Evolutionary conservation across 2,329 filamentous ascomycete genomes (phyloP), one percentile per base, ranked within the genome.

Genomic region (Tolypocladium nubicola): DNA sequence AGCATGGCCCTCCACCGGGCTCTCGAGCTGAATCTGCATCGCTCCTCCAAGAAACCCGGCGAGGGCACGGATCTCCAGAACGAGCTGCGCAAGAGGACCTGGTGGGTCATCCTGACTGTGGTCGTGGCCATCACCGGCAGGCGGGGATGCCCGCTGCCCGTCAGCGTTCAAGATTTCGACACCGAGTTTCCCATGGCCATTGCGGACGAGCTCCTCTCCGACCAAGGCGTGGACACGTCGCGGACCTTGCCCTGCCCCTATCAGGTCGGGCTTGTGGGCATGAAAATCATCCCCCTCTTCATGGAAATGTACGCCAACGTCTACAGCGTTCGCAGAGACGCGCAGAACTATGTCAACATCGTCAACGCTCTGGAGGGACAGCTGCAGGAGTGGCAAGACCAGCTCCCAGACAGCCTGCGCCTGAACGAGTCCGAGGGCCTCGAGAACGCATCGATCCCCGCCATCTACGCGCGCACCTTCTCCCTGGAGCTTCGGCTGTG

Each of bases 61-160:
- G 73, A 76, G 56, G 69, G 67, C 16, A 80, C 77, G 1, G 78
- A 75, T n/a, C 77, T 91, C 1, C 82, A 87, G 7, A 82, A 88
- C 59, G 89, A 95, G 68, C 69, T 92, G 70, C 81, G 89, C 30
- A 92, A 92, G 72, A 80, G 90, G 19, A 79, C 85, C 0, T 95
- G 90, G 76, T 95, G 89, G 87, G 79, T 79, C 7, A 77, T 92
- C 13, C 72, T 91, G 45, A 76, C 80, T 6, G 77, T 91, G 16
- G 79, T 84, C 59, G 77, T 88, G 11, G 83, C 82, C n/a, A 75
- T 93, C 11, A 84, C 84, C 63, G 88, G 88, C 23, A 89, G 88
- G 58, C 81, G 92, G 40, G 90, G 90, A 21, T 79, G 86, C 19
- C 90, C 90, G 1, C 88, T 94, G 80, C 83, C 86, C 1, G 80